These are phyloP conservation scores for Dryas alaskensis DNA, from an alignment of 306 rosid species.

Conservation along the genomic window DNA sequence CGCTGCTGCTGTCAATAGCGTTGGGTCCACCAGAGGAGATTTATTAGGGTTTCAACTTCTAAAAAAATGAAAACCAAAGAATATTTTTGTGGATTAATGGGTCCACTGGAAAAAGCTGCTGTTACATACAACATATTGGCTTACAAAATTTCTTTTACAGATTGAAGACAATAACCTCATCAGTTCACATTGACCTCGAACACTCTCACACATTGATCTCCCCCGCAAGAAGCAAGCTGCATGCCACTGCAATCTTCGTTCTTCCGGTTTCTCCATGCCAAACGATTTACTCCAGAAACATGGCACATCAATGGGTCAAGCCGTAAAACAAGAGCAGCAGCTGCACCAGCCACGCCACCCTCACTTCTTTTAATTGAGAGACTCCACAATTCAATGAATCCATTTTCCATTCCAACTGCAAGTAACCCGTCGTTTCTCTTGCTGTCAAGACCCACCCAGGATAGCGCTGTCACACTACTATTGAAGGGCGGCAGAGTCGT, in stretches of 20 bases:
- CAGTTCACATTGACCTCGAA: conserved; percentile 50
- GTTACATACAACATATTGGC: background rate
- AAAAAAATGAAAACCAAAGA: too few relatives aligned
- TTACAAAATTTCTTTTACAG: conserved; percentile 18
- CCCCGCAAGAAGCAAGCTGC: conserved; percentile 92
- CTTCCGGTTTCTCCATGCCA: conserved; percentile 58
- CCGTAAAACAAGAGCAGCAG: conserved; percentile 35
- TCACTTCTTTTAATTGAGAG: conserved; percentile 48
- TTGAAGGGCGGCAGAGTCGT: conserved; percentile 54
- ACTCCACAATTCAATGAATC: conserved; percentile 81
- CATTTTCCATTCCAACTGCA: conserved; percentile 89
- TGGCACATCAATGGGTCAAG: conserved; percentile 69
- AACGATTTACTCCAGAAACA: conserved; percentile 66
- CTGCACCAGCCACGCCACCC: conserved; percentile 35
- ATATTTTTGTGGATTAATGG: too few relatives aligned
- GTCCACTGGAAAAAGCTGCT: too few relatives aligned
- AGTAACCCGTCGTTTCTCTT: conserved; percentile 51
- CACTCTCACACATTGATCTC: conserved; percentile 82
- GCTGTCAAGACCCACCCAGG: conserved; percentile 48
- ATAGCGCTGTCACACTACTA: conserved; percentile 77
- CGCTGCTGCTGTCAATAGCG: background rate
- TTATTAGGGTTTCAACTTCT: background rate
- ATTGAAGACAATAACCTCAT: conserved; percentile 4
- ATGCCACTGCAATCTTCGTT: conserved; percentile 42
- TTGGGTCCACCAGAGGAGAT: background rate